These are phyloP conservation scores for Kodamaea anthophila DNA, from an alignment of 1,139 yeast genomes.

Conservation along the genomic window DNA sequence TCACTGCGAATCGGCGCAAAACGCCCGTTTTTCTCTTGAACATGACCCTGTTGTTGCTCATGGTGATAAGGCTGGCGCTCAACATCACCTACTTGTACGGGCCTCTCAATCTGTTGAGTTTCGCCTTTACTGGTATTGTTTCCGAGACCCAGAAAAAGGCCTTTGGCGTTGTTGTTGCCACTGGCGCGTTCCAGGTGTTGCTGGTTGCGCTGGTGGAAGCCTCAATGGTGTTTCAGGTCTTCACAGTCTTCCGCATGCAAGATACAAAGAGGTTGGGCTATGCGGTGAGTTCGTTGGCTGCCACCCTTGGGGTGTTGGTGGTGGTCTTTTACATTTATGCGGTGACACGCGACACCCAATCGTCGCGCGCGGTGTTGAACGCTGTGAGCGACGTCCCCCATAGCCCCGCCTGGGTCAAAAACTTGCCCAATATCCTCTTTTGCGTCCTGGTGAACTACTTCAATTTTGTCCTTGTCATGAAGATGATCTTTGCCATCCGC, in stretches of 20 bases:
- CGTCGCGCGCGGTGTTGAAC: constrained; percentile 1
- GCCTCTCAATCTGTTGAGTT: constrained; percentile 45
- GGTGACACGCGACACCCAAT: constrained; percentile 10
- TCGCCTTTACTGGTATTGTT: constrained; percentile 43
- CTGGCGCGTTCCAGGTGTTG: constrained; percentile 54
- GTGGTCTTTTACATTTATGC: constrained; percentile 48
- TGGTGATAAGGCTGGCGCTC: constrained; percentile 55
- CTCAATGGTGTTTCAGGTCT: constrained; percentile 66
- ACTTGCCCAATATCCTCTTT: constrained; percentile 56
- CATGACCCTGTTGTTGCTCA: constrained; percentile 47
- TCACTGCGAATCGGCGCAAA: constrained; percentile 29
- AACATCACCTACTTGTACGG: constrained; percentile 49
- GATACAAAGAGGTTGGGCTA: constrained; percentile 34
- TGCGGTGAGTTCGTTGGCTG: constrained; percentile 34
- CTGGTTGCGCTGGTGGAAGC: constrained; percentile 54
- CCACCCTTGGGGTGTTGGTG: constrained; percentile 41
- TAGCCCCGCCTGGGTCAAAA: constrained; percentile 24
- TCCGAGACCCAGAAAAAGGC: constrained; percentile 9
- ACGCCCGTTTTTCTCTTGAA: constrained; percentile 64
- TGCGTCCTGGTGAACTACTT: constrained; percentile 62
- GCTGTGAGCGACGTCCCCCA: constrained; percentile 1
- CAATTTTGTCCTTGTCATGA: constrained; percentile 52
- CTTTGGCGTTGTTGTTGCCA: constrained; percentile 23
- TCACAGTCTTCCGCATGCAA: constrained; percentile 58
- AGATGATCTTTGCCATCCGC: constrained; percentile 61